These are phyloP conservation scores for Vitis hybrid DNA, from an alignment of 177 flowering plant genomes.

Conservation along the genomic window DNA sequence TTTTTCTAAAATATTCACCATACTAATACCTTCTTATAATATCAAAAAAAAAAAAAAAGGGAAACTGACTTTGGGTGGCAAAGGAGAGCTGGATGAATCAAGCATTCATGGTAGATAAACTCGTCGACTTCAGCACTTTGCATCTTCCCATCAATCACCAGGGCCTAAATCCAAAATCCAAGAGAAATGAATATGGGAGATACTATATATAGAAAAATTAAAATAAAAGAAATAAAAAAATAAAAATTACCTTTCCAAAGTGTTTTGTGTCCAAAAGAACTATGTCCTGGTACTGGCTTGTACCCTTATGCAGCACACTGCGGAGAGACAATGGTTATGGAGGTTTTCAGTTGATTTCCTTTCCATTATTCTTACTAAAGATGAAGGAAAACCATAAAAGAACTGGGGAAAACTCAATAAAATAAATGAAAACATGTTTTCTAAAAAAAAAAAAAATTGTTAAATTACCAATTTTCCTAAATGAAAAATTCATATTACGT, in stretches of 20 bases:
- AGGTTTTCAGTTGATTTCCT: no score
- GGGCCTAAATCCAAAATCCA: slow-evolving; percentile 35
- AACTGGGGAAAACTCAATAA: no score
- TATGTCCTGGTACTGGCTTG: slow-evolving; percentile 73
- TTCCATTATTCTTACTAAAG: no score
- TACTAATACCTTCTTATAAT: no score
- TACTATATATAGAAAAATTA: background rate
- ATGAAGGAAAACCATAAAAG: no score
- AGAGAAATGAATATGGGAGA: background rate
- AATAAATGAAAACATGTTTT: no score
- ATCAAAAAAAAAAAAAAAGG: background rate
- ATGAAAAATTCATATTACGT: no score
- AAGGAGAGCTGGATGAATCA: slow-evolving; percentile 87
- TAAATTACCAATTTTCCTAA: no score
- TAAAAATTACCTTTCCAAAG: slow-evolving; percentile 70
- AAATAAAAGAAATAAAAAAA: background rate
- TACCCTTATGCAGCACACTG: slow-evolving; percentile 64
- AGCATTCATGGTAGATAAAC: slow-evolving; percentile 84
- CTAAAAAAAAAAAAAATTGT: no score
- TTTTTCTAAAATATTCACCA: background rate
- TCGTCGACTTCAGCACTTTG: slow-evolving; percentile 90
- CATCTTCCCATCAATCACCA: slow-evolving; percentile 94
- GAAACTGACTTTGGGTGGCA: slow-evolving; percentile 60
- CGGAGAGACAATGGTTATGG: background rate
- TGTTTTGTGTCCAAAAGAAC: slow-evolving; percentile 81